Evolutionary conservation across 345 rosid species (phyloP), one percentile per base, ranked within the genome.

Genomic region (Aurinia saxatilis): DNA sequence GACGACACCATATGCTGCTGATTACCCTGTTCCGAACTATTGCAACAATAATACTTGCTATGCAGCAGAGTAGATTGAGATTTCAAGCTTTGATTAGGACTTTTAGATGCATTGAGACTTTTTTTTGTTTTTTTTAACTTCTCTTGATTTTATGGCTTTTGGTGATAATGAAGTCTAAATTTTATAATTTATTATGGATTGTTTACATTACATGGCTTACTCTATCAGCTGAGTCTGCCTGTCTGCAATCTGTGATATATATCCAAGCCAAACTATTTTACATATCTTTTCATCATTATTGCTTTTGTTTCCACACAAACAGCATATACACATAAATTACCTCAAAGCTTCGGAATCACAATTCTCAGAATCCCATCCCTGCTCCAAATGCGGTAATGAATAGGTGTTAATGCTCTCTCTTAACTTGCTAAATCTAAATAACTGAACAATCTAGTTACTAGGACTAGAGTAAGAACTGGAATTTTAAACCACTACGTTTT

Each of bases 291-390:
- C 54, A 42, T 35, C 30, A 11, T 2, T 29, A 27, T 25, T 70
- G 44, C 6, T 29, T 52, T 23, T 47, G 2, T 9, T 2, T 42
- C 9, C 52, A 56, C 64, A 63, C 61, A 48, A 21, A 63, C 29
- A 35, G 35, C 38, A 57, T 56, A 39, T 15, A 34, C 11, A 27
- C 39, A 30, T 35, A 31, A 44, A 40, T 64, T 68, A 52, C 67
- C 76, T 87, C 83, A 81, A 18, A 75, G 65, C 76, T 87, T 85
- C 15, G 89, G 87, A 56, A 85, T 71, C 53, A 74, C 67, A 41
- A 87, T 54, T 39, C 68, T 82, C 52, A 87, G 77, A 49, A 87
- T 18, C 40, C 95, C 90, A 67, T 82, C 66, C 61, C 90, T 87
- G 84, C 73, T 49, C 31, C 77, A 65, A 23, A 51, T 16, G 51